Evolutionary conservation across 495 filamentous ascomycete species (phyloP), one percentile per base, ranked within the genome.

Genomic region (Aspergillus leporis): DNA sequence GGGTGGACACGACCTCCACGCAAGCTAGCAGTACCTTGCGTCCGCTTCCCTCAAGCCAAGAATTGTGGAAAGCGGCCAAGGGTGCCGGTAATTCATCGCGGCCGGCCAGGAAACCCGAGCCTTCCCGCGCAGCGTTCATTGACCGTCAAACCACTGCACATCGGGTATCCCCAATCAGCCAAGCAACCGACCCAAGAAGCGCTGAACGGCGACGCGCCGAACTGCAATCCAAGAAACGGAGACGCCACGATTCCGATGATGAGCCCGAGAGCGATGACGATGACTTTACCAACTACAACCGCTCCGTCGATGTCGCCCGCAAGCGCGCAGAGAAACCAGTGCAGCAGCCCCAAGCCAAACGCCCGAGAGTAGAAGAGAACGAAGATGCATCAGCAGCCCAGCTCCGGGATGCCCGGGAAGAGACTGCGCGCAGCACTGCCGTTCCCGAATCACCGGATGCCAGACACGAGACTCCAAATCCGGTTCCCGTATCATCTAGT

Each of bases 81-180:
- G 38, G 14, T 14, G 13, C 4, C 14, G 38, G 38, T 3, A 3
- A 30, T 19, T 46, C 46, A 60, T 38, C 22, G 28, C 14, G 43
- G 22, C 22, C 7, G 22, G 31, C 40, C 5, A 19, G 31, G 4
- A 54, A 31, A 19, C 41, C 45, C 8, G 62, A 55, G 32, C 53
- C 34, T 22, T n/a, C 60, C 8, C 62, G 51, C 30, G 60, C 58
- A n/a, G 55, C 64, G 5, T 71, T 74, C 34, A 71, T 78, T 25
- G 74, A 78, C 59, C 71, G 67, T 9, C 74, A 78, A 41, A 38
- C 52, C 4, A 63, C 63, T 43, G 74, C 74, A 9, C 53, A 53
- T 6, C 64, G 69, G 10, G 62, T 78, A 2, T 73, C 69, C 1
- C 70, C 70, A n/a, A 69, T 74, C 38, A 61, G 61, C 34, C 58